Evolutionary conservation across 768 basidiomycete genomes (phyloP).

Genomic region (Chalciporus sphaerocephalus): DNA sequence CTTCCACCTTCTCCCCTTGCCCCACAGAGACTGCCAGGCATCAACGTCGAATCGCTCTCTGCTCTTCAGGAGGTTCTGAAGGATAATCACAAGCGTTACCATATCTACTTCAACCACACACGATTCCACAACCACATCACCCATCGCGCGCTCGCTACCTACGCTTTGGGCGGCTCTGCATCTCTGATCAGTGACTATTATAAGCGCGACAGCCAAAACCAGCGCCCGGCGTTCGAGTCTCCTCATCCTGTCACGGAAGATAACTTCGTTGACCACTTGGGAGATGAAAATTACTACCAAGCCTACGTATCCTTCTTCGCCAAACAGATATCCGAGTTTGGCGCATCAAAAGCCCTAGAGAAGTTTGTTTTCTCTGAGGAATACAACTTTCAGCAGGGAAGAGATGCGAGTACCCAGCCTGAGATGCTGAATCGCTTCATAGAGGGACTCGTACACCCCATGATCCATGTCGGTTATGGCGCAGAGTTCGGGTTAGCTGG

Average conservation of each 20-base stretch:
- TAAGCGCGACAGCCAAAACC: conserved; percentile 13
- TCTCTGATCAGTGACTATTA: conserved; percentile 26
- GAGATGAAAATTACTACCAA: conserved; percentile 28
- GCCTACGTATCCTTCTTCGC: conserved; percentile 28
- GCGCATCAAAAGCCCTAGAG: conserved; percentile 17
- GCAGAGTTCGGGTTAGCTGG: conserved; percentile 61
- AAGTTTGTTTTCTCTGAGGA: conserved; percentile 30
- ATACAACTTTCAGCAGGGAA: conserved; percentile 21
- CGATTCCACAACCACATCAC: conserved; percentile 44
- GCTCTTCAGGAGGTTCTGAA: conserved; percentile 34
- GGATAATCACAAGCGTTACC: conserved; percentile 45
- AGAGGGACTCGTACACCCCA: conserved; percentile 51
- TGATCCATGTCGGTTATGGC: conserved; percentile 62
- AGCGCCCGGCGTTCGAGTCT: conserved; percentile 23
- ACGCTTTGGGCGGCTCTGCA: conserved; percentile 24
- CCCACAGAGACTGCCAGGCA: conserved; percentile 28
- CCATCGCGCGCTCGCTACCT: conserved; percentile 29
- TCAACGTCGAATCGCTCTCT: conserved; percentile 18
- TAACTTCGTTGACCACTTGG: conserved; percentile 25
- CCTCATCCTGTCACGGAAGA: conserved; percentile 22
- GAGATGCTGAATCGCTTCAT: conserved; percentile 51
- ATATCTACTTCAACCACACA: conserved; percentile 45
- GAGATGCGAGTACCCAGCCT: conserved; percentile 30
- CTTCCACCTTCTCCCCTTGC: conserved; percentile 22
- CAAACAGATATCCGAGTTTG: conserved; percentile 13